phyloP scores from a whole-genome alignment of 176 grass and related monocot genomes.

The Oryza meyeriana region DNA sequence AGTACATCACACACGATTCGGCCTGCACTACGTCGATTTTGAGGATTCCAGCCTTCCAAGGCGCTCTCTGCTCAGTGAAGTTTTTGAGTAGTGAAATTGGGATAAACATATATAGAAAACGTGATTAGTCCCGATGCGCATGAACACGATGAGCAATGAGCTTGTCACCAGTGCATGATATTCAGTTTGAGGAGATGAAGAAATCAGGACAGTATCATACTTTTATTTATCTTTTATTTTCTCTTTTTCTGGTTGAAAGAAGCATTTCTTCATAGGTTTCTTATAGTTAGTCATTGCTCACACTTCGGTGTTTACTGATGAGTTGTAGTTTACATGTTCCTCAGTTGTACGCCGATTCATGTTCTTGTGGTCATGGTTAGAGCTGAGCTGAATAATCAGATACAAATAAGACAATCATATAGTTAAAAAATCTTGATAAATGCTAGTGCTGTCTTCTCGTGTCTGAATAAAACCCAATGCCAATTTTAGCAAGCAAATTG shows the following conservation, averaged over 20 bases:
- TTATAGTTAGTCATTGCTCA: not conserved
- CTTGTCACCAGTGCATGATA: conserved; percentile 1
- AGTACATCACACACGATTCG: no score
- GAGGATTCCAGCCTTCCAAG: conserved; percentile 35
- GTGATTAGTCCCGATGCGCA: not conserved
- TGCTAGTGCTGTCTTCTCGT: no score
- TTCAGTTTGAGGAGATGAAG: conserved; percentile 8
- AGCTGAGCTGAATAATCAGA: not conserved
- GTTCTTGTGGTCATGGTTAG: not conserved
- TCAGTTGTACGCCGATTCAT: not conserved
- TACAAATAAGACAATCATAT: not conserved
- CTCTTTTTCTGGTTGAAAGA: not conserved
- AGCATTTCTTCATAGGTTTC: not conserved
- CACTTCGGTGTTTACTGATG: not conserved
- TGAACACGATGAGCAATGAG: conserved; percentile 25
- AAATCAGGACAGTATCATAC: not conserved
- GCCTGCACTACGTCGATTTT: no score
- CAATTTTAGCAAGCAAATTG: no score
- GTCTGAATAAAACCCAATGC: no score
- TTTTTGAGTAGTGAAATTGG: conserved; percentile 41
- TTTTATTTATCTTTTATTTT: not conserved
- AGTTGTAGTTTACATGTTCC: not conserved
- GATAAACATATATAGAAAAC: conserved; percentile 23
- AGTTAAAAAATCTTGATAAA: no score
- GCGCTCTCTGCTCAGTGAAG: conserved; percentile 44